phyloP scores from a whole-genome alignment of 345 rosid genomes.

The Reutealis trisperma region DNA sequence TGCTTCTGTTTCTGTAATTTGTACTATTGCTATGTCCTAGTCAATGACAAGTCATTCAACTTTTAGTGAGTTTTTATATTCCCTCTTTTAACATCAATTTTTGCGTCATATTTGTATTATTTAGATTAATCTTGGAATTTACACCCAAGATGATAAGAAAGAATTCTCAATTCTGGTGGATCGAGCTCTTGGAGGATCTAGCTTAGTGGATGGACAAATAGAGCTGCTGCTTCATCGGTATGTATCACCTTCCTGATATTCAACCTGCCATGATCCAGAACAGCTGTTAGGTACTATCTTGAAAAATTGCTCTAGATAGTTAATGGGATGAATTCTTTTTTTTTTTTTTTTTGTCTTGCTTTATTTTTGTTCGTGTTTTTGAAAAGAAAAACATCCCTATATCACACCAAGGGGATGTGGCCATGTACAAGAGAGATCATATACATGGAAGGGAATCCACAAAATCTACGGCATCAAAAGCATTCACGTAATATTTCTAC shows the following conservation, averaged over 20 bases:
- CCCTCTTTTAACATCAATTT: not conserved
- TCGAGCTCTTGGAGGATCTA: conserved; percentile 87
- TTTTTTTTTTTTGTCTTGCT: not conserved
- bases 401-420: not conserved
- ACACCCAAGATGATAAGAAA: conserved; percentile 63
- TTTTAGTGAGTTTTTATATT: not conserved
- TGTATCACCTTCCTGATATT: conserved; percentile 11
- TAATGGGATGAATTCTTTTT: not conserved
- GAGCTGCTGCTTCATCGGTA: conserved; percentile 98
- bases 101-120: conserved; percentile 8
- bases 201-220: conserved; percentile 86
- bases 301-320: not conserved
- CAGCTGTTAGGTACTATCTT: conserved; percentile 3
- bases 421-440: not conserved
- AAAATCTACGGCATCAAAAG: not conserved
- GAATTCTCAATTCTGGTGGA: conserved; percentile 94
- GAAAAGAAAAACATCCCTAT: not conserved
- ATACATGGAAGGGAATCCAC: not conserved
- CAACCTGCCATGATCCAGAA: not conserved
- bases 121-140: conserved; percentile 95
- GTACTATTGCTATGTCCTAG: not conserved
- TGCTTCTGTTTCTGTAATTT: not conserved
- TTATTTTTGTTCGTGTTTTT: not conserved
- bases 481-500: not conserved
- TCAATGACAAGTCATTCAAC: conserved; percentile 5